phyloP scores from a whole-genome alignment of 169 alveolate genomes.

The Theileria luwenshuni region DNA sequence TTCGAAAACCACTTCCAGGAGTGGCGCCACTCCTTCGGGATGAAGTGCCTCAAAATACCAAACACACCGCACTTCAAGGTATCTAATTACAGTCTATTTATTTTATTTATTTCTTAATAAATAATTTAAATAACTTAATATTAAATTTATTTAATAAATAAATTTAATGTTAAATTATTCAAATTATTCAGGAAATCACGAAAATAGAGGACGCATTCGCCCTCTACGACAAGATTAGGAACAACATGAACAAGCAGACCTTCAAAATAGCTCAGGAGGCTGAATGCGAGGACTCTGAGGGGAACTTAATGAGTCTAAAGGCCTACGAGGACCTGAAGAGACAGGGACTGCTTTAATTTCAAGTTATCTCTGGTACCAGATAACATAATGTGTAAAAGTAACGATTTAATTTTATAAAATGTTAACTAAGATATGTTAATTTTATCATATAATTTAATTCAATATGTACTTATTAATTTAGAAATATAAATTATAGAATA shows the following conservation, averaged over 20 bases:
- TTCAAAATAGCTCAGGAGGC: constrained; percentile 91
- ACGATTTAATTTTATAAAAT: no score
- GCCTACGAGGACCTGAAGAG: constrained; percentile 90
- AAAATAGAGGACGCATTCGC: constrained; percentile 84
- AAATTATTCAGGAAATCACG: constrained; percentile 68
- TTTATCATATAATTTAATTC: no score
- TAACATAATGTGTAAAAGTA: no score
- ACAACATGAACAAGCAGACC: constrained; percentile 86
- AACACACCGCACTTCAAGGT: constrained; percentile 96
- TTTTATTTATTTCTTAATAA: background rate
- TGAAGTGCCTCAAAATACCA: constrained; percentile 98
- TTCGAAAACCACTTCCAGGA: constrained; percentile 98
- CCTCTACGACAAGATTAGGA: constrained; percentile 90
- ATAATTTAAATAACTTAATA: background rate
- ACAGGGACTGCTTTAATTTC: constrained; percentile 88
- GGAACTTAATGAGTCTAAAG: constrained; percentile 92
- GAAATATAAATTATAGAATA: background rate
- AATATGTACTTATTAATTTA: constrained; percentile 2
- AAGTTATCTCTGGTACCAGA: no score
- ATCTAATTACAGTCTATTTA: constrained; percentile 37
- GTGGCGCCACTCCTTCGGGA: constrained; percentile 99
- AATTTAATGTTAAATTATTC: background rate
- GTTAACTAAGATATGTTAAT: no score
- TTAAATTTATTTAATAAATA: background rate
- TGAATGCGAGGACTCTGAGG: constrained; percentile 97